Evolutionary conservation across 371 early-diverging fungal species (phyloP).

Genomic region (Enteropsectra breve): DNA sequence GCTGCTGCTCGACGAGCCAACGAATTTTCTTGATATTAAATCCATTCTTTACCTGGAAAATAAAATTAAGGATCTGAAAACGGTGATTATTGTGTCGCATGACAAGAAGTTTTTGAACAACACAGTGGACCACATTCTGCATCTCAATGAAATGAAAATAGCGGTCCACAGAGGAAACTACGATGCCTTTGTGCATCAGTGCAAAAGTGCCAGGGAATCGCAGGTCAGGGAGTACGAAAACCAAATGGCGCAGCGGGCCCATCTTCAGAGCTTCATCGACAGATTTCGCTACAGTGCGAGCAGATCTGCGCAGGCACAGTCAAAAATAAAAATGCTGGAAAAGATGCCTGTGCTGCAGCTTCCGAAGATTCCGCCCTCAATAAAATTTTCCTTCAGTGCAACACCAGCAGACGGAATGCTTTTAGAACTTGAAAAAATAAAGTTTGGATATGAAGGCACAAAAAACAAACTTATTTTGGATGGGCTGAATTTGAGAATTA

Average conservation of each 20-base stretch:
- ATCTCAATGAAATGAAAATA: conserved; percentile 73
- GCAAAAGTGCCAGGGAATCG: conserved; percentile 81
- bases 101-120: conserved; percentile 93
- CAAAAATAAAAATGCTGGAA: conserved; percentile 87
- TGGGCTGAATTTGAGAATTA: conserved; percentile 64
- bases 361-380: conserved; percentile 26
- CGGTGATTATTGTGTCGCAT: conserved; percentile 83
- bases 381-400: conserved; percentile 42
- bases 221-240: conserved; percentile 67
- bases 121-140: conserved; percentile 84
- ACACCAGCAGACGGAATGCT: conserved; percentile 18
- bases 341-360: conserved; percentile 63
- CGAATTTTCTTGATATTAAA: conserved; percentile 77
- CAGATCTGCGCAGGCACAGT: conserved; percentile 90
- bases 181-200: conserved; percentile 78
- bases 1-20: conserved; percentile 92
- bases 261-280: conserved; percentile 93
- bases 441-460: conserved; percentile 32
- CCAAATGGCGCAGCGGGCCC: conserved; percentile 62
- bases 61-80: conserved; percentile 71
- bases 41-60: conserved; percentile 89
- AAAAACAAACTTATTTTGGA: conserved; percentile 61
- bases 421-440: conserved; percentile 34
- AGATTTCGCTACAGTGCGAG: conserved; percentile 95
- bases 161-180: conserved; percentile 87